A percentile compares a stretch with the other conserved stretches of the same genome.
Conservation (phyloP, 2,329 filamentous ascomycete genomes). For the Exophiala alcalophila region DNA sequence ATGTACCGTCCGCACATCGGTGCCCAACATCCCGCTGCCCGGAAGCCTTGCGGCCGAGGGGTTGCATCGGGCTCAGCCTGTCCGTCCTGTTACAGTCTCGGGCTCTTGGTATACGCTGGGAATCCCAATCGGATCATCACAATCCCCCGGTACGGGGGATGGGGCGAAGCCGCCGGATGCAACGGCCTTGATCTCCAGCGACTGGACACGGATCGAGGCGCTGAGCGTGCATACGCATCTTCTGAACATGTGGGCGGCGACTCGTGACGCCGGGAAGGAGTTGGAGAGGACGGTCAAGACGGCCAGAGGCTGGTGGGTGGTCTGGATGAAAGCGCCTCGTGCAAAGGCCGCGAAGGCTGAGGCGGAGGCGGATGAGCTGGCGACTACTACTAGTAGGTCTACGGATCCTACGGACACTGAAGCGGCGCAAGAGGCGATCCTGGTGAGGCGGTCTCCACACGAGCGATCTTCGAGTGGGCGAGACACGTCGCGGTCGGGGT, state of each 20-base stretch:
- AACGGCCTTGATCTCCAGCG: conserved; percentile 17
- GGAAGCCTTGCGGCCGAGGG: conserved; percentile 34
- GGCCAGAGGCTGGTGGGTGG: conserved; percentile 64
- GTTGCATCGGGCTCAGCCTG: conserved; percentile 15
- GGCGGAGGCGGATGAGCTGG: neutral
- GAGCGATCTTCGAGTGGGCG: conserved; percentile 36
- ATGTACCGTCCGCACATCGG: conserved; percentile 58
- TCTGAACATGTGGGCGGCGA: conserved; percentile 55
- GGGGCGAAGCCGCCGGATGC: neutral
- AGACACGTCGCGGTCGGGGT: conserved; percentile 35
- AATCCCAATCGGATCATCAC: conserved; percentile 24
- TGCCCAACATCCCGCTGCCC: conserved; percentile 62
- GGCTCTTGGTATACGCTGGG: conserved; percentile 32
- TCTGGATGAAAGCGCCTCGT: conserved; percentile 53
- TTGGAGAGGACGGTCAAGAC: conserved; percentile 63
- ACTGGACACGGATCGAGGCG: conserved; percentile 51
- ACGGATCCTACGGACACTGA: conserved; percentile 3
- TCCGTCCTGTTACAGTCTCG: conserved; percentile 20
- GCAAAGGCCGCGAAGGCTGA: conserved; percentile 12
- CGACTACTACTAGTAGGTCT: conserved; percentile 9
- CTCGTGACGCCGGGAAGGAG: conserved; percentile 46
- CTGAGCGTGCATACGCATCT: conserved; percentile 61
- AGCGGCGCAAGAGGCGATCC: conserved; percentile 42
- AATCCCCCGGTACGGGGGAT: no score
- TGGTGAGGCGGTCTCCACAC: conserved; percentile 44